Evolutionary conservation across 2,329 filamentous ascomycete genomes (phyloP), one percentile per base, ranked within the genome.

Genomic region (Bipolaris oryzae): DNA sequence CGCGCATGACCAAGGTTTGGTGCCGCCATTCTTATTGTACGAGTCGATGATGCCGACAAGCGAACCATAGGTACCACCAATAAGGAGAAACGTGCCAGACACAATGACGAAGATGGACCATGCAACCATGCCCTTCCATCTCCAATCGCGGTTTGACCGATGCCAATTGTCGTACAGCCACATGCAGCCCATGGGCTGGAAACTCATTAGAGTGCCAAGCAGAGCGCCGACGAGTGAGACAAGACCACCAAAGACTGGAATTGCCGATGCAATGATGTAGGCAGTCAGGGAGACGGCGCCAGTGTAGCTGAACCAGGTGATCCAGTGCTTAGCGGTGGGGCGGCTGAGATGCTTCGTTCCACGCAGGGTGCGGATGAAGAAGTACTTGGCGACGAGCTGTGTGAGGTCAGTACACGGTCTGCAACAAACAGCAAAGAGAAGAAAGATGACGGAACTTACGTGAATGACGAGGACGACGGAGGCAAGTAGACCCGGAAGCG

Each of bases 351-450:
- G 67, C 88, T 88, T 11, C 10, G 89, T 87, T 54, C 87, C 88
- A 0, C 87, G 86, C 43, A 91, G 85, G 51, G 90, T 79, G 54
- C 90, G 89, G 21, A 89, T 89, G 41, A 88, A 87, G n/a, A 70
- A 61, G 58, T 68, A 70, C 31, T 70, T 70, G 44, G 68, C 62
- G 5, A 67, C 60, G 28, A 68, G 65, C 57, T 67, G 16, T 39
- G 5, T 13, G 15, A 43, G 7, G 38, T 50, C 3, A 44, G 35
- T 13, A 35, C n/a, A 6, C 46, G 53, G 55, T 50, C 7, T 1
- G 15, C 13, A 28, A 31, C 13, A 28, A 31, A 16, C 9, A 43
- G 4, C 2, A 11, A 2, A 31, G 0, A 25, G 37, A 11, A 1
- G 11, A 18, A 6, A 2, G 0, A 39, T 37, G 11, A 18, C 31